Conservation (phyloP, 2,329 filamentous ascomycete species). For the Fusarium scirpi region DNA sequence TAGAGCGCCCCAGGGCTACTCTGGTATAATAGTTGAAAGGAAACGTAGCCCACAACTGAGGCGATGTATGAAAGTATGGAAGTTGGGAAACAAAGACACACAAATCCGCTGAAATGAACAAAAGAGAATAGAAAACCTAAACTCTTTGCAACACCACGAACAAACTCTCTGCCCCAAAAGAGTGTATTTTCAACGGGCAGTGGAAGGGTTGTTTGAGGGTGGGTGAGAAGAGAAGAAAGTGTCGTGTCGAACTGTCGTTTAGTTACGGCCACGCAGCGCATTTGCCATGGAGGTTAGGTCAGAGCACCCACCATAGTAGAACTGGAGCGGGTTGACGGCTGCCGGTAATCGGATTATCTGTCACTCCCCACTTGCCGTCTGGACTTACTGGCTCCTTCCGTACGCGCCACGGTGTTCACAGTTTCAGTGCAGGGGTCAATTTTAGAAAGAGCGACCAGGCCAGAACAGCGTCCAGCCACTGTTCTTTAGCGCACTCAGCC, state of each 20-base stretch:
- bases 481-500: conserved; percentile 34
- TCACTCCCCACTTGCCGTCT: conserved; percentile 44
- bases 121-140: conserved; percentile 17
- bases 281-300: conserved; percentile 22
- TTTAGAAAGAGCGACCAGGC: conserved; percentile 12
- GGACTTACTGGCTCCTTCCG: conserved; percentile 32
- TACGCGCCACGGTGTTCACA: conserved; percentile 54
- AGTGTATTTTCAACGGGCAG: conserved; percentile 31
- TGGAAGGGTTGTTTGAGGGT: conserved; percentile 14
- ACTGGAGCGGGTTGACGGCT: conserved; percentile 25
- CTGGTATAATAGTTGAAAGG: conserved; percentile 30
- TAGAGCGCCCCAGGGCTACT: conserved; percentile 53
- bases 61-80: conserved; percentile 12
- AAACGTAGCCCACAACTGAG: conserved; percentile 35
- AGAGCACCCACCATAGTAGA: conserved; percentile 14
- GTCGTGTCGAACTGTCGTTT: conserved; percentile 28
- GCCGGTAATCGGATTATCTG: conserved; percentile 53
- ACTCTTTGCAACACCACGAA: conserved; percentile 14
- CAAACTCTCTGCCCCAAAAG: conserved; percentile 30
- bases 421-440: conserved; percentile 34
- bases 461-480: conserved; percentile 18
- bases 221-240: conserved; percentile 18
- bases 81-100: conserved; percentile 23
- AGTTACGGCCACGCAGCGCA: conserved; percentile 50
- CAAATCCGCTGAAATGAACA: conserved; percentile 16